phyloP scores from a whole-genome alignment of 2,329 filamentous ascomycete genomes.

The Aspergillus persii region DNA sequence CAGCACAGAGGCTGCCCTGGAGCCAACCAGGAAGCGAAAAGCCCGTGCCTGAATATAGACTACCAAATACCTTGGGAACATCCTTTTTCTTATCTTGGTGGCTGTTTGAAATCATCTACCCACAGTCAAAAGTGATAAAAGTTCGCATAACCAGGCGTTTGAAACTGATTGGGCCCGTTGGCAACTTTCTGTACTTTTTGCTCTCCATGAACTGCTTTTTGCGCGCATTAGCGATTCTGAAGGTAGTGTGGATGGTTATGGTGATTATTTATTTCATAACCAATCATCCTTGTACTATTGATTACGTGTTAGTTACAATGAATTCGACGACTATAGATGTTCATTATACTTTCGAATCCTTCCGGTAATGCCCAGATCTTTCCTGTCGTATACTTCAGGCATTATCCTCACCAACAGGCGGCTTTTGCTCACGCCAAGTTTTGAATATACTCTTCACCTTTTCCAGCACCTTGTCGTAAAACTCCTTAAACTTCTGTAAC shows the following conservation, averaged over 20 bases:
- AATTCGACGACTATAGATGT: not conserved
- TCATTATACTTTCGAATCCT: not conserved
- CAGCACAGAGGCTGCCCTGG: constrained; percentile 1
- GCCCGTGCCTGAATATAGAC: not conserved
- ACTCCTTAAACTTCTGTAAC: too few species aligned
- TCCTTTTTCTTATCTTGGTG: not conserved
- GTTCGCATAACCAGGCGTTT: not conserved
- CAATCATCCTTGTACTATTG: not conserved
- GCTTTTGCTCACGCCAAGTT: not conserved
- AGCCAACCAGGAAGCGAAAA: constrained; percentile 10
- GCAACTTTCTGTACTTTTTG: not conserved
- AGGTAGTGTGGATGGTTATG: not conserved
- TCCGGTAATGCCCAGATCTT: not conserved
- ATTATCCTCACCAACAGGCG: not conserved
- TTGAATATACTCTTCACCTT: not conserved
- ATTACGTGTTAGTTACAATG: not conserved
- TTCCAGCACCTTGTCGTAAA: not conserved
- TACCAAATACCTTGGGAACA: not conserved
- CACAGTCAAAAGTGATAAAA: not conserved
- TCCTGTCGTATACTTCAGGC: not conserved
- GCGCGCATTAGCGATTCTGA: not conserved
- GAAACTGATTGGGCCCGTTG: not conserved
- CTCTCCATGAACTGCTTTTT: not conserved
- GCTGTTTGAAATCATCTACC: not conserved
- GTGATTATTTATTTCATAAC: not conserved